Evolutionary conservation across 202 grass and related monocot genomes (phyloP), one percentile per base, ranked within the genome.

Genomic region (Elaeis oleifera): DNA sequence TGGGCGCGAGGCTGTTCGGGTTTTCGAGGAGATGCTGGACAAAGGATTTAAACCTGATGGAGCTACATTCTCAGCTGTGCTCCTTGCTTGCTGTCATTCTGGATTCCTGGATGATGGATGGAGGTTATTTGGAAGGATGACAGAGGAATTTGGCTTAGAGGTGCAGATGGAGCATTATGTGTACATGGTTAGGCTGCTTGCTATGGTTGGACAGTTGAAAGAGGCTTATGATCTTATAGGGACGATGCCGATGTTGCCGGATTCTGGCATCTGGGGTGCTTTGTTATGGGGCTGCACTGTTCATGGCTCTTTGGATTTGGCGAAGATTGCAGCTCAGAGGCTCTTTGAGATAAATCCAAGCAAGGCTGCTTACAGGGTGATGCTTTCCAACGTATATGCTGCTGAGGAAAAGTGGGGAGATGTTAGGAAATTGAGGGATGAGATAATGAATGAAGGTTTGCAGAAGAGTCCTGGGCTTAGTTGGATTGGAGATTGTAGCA

Each of bases 151-250:
- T 49, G 49, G 71, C 61, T 56, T 95, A 49, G 44, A 70, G 36
- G 60, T 71, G 23, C 56, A 81, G 50, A 65, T 62, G 57, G 83
- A 95, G 60, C 90, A 95, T 69, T 87, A 90, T 69, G 84, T 89
- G 23, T 90, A 84, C 54, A 84, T 95, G 80, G 80, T 90, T 50
- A 86, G 80, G 75, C 72, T 95, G 67, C 90, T 95, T 31, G 78
- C 75, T 25, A 76, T 78, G 49, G 77, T 61, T 50, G 86, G 83
- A 60, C 68, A 81, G 54, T 71, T 90, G 51, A 78, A 82, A 53
- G 74, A 82, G 69, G 90, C 90, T 5, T 87, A 77, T 49, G 68
- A 80, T 79, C 71, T 95, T 54, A 95, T 95, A 79, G 72, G 79
- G 13, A 75, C 78, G 31, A 87, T 87, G 80, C 80, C 76, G 66